Evolutionary conservation across 140 eudicot genomes (phyloP), one percentile per base, ranked within the genome.

Genomic region (Bidens hawaiensis): DNA sequence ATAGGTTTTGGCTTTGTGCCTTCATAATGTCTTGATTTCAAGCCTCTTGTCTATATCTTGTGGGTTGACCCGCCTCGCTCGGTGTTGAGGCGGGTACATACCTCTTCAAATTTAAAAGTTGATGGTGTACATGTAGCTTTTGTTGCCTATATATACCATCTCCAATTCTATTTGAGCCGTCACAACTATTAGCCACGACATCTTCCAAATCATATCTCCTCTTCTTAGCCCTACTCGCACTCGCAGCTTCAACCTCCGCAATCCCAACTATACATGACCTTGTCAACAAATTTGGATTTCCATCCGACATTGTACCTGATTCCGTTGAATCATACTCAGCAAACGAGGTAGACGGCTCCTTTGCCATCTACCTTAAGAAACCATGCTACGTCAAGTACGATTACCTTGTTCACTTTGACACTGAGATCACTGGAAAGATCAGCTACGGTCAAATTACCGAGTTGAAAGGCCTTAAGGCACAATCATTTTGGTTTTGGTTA

Each of bases 271-370:
- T 80, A 7, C 80, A 75, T 72, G 85, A 88, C 4, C 68, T 85
- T 41, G 82, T 88, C 51, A 73, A 81, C 6, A 72, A 62, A 34
- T 85, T 15, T 57, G 94, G 90, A 13, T 85, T 88, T 14, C 94
- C 94, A 2, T 63, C 71, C 8, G 94, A 94, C 62, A 82, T 84
- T 50, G 13, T 87, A 6, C 93, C 95, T 0, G 78, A 79, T 58
- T 81, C 83, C 47, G 89, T 83, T 38, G 40, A 33, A 1, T 63
- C 78, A 62, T 83, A 83, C 70, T 31, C 78, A 6, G 16, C 70
- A 3, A 85, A 84, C 54, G 83, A 83, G 0, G 15, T 15, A 4
- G 75, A 78, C 3, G 10, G 31, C 28, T 30, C 6, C 64, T 31
- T 58, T 4, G 18, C 8, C 16, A 10, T 56, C 24, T 56, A 31